These are phyloP conservation scores for Emergomyces africanus DNA, from an alignment of 2,329 filamentous ascomycete species.

Conservation along the genomic window DNA sequence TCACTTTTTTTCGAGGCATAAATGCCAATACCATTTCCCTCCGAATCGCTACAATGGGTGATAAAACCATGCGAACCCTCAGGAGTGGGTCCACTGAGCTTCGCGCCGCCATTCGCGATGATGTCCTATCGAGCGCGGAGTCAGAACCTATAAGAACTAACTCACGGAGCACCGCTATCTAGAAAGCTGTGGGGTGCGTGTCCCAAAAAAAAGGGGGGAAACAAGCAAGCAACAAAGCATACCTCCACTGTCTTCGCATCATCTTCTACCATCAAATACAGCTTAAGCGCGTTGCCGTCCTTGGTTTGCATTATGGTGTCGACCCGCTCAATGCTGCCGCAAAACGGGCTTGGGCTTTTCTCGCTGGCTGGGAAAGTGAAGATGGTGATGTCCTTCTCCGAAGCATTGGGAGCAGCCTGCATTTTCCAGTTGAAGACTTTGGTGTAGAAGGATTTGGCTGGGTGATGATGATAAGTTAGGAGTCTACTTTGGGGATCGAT, in stretches of 20 bases:
- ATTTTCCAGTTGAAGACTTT: slow-evolving; percentile 15
- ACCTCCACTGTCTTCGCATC: slow-evolving; percentile 10
- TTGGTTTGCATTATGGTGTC: slow-evolving; percentile 3
- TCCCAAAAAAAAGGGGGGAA: background rate
- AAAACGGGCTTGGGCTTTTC: background rate
- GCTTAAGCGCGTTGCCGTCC: slow-evolving; percentile 6
- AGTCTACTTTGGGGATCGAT: background rate
- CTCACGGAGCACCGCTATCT: background rate
- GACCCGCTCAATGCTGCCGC: slow-evolving; percentile 3
- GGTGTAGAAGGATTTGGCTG: slow-evolving; percentile 14
- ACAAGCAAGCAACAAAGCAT: background rate
- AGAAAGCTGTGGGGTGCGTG: background rate
- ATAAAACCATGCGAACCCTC: slow-evolving; percentile 12
- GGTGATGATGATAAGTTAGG: background rate
- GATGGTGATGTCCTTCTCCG: slow-evolving; percentile 9
- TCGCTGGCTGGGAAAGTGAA: slow-evolving; percentile 12
- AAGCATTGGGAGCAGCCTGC: background rate
- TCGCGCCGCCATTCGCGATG: slow-evolving; percentile 11
- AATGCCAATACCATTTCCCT: slow-evolving; percentile 15
- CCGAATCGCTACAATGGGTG: slow-evolving; percentile 13
- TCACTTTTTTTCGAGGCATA: background rate
- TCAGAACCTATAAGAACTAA: background rate
- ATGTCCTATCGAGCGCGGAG: slow-evolving; percentile 6
- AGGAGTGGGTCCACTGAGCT: slow-evolving; percentile 8
- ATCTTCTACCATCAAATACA: slow-evolving; percentile 15